phyloP scores from a whole-genome alignment of 2,329 filamentous ascomycete genomes.

The Stemphylium lycopersici region DNA sequence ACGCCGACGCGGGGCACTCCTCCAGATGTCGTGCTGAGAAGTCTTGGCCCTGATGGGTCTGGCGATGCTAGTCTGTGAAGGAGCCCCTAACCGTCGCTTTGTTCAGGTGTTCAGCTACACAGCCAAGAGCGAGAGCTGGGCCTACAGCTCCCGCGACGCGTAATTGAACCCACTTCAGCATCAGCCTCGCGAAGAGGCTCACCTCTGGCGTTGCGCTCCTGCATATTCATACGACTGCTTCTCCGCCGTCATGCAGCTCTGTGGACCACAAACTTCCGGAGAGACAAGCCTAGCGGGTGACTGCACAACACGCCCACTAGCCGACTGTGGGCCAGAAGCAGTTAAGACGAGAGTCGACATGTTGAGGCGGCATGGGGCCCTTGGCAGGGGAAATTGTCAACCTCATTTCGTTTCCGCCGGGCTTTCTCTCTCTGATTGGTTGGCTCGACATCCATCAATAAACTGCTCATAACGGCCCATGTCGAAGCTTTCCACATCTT shows the following conservation, averaged over 20 bases:
- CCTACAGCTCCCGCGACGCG: background rate
- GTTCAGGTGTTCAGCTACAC: slow-evolving; percentile 10
- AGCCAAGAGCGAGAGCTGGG: background rate
- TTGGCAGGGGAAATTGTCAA: slow-evolving; percentile 39
- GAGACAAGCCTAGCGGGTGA: slow-evolving; percentile 11
- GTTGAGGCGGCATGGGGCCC: slow-evolving; percentile 38
- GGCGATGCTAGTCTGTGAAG: background rate
- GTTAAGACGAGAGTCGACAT: slow-evolving; percentile 29
- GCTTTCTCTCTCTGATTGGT: slow-evolving; percentile 30
- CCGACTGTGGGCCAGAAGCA: slow-evolving; percentile 16
- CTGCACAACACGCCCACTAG: slow-evolving; percentile 26
- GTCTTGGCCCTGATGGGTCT: slow-evolving; percentile 6
- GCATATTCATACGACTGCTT: slow-evolving; percentile 7
- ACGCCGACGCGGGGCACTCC: slow-evolving; percentile 10
- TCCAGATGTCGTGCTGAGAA: slow-evolving; percentile 5
- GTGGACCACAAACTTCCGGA: slow-evolving; percentile 7
- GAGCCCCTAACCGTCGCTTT: slow-evolving; percentile 7
- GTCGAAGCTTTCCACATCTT: slow-evolving; percentile 29
- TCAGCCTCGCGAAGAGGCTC: background rate
- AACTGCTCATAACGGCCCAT: slow-evolving; percentile 34
- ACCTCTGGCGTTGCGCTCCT: background rate
- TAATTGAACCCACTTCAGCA: background rate
- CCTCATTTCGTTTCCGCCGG: slow-evolving; percentile 42
- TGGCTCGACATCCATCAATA: slow-evolving; percentile 37
- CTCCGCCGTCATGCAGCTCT: slow-evolving; percentile 13